These are phyloP conservation scores for Polychaeton citri DNA, from an alignment of 2,329 filamentous ascomycete genomes.

Conservation along the genomic window DNA sequence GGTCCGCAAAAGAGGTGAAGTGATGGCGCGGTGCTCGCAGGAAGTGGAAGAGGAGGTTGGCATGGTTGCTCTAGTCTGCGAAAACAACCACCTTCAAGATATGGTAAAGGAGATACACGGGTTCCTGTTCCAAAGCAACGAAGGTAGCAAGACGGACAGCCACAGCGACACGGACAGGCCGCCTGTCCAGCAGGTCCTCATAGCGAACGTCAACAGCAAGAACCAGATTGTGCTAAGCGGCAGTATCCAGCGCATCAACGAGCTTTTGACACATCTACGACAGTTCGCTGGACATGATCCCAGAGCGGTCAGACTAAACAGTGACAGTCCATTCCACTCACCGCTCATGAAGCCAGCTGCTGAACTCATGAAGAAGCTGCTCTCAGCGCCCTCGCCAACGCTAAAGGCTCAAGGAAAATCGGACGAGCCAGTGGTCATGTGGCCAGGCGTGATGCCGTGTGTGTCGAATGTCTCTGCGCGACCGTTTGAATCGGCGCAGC, in stretches of 20 bases:
- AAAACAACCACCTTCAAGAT: slow-evolving; percentile 57
- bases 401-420: slow-evolving; percentile 27
- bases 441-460: slow-evolving; percentile 62
- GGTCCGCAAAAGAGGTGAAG: slow-evolving; percentile 63
- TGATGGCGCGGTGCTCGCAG: slow-evolving; percentile 66
- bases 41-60: slow-evolving; percentile 64
- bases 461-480: slow-evolving; percentile 75
- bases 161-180: slow-evolving; percentile 46
- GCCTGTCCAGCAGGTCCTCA: slow-evolving; percentile 72
- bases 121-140: slow-evolving; percentile 57
- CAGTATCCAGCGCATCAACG: slow-evolving; percentile 68
- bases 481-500: slow-evolving; percentile 59
- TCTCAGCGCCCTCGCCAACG: slow-evolving; percentile 43
- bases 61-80: slow-evolving; percentile 87
- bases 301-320: slow-evolving; percentile 71
- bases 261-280: slow-evolving; percentile 68
- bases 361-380: slow-evolving; percentile 54
- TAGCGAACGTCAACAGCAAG: slow-evolving; percentile 90
- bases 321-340: slow-evolving; percentile 81
- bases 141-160: slow-evolving; percentile 55
- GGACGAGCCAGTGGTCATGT: slow-evolving; percentile 54
- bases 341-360: slow-evolving; percentile 82
- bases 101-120: slow-evolving; percentile 64
- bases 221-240: slow-evolving; percentile 93
- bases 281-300: slow-evolving; percentile 90